A percentile compares a stretch with the other conserved stretches of the same genome.
Conservation (phyloP, 2,329 filamentous ascomycete genomes). For the Cladosporium sp. region DNA sequence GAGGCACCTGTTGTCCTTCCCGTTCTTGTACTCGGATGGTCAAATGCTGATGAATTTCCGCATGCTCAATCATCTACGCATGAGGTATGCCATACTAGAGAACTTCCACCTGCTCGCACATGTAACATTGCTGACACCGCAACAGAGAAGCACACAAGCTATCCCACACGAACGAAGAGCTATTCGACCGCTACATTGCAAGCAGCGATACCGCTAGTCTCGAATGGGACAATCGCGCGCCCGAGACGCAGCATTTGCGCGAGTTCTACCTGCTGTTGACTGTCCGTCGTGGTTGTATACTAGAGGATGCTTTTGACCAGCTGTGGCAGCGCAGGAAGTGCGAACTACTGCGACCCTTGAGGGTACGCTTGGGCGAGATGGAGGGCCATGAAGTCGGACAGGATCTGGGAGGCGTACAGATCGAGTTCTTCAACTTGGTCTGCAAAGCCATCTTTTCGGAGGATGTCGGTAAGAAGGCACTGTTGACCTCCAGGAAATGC, state of each 20-base stretch:
- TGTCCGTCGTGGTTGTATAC: slow-evolving; percentile 45
- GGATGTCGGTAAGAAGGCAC: slow-evolving; percentile 57
- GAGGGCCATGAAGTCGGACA: slow-evolving; percentile 83
- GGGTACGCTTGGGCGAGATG: slow-evolving; percentile 77
- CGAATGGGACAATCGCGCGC: slow-evolving; percentile 31
- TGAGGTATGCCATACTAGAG: slow-evolving; percentile 54
- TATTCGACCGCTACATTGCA: slow-evolving; percentile 13
- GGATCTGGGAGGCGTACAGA: slow-evolving; percentile 92
- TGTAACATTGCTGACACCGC: background rate
- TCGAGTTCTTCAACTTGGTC: slow-evolving; percentile 89
- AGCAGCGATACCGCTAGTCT: slow-evolving; percentile 12
- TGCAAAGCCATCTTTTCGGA: slow-evolving; percentile 79
- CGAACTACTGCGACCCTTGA: slow-evolving; percentile 81
- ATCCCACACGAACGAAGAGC: slow-evolving; percentile 20
- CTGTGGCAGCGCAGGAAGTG: slow-evolving; percentile 83
- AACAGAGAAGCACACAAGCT: slow-evolving; percentile 21
- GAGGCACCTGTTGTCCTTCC: slow-evolving; percentile 76
- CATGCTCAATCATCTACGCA: slow-evolving; percentile 80
- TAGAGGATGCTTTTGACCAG: slow-evolving; percentile 68
- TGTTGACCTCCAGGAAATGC: background rate
- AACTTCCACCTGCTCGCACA: background rate
- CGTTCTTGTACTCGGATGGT: slow-evolving; percentile 74
- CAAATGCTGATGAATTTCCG: slow-evolving; percentile 82
- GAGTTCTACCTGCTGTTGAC: slow-evolving; percentile 45
- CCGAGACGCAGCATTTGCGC: slow-evolving; percentile 39